phyloP scores from a whole-genome alignment of 2,329 filamentous ascomycete genomes.

The Diplodia intermedia region DNA sequence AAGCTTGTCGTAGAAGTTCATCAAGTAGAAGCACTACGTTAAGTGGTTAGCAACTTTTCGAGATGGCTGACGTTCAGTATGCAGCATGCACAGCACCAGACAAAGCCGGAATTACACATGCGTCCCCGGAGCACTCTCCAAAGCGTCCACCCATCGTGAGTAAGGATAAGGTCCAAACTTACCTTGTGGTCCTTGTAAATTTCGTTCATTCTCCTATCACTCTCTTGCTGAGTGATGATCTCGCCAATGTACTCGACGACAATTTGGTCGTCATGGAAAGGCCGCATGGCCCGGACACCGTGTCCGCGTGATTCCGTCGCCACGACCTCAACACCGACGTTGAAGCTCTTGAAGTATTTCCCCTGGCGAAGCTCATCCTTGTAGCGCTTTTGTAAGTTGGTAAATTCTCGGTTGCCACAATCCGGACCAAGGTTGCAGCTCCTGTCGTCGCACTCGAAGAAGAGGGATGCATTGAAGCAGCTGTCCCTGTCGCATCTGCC shows the following conservation, averaged over 20 bases:
- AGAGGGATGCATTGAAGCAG: constrained; percentile 95
- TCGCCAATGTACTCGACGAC: constrained; percentile 99
- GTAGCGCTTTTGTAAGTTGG: constrained; percentile 66
- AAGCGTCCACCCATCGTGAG: background rate
- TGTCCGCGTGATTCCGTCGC: constrained; percentile 89
- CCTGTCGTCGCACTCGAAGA: constrained; percentile 90
- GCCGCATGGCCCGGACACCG: constrained; percentile 88
- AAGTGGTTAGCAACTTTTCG: background rate
- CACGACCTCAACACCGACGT: constrained; percentile 92
- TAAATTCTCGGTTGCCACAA: constrained; percentile 89
- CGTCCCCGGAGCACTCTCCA: background rate
- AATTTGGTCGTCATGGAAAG: constrained; percentile 87
- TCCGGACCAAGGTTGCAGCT: constrained; percentile 84
- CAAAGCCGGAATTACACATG: background rate
- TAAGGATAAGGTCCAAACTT: constrained; percentile 43
- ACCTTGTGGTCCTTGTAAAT: constrained; percentile 94
- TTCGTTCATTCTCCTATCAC: constrained; percentile 90
- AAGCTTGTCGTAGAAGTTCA: constrained; percentile 98
- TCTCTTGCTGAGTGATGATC: constrained; percentile 94
- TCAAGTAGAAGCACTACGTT: constrained; percentile 89
- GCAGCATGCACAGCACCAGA: background rate
- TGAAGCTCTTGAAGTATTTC: constrained; percentile 69
- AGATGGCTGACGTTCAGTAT: background rate
- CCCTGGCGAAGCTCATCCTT: constrained; percentile 52
- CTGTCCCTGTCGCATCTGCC: constrained; percentile 69